These are phyloP conservation scores for Chlamydomonas reinhardtii DNA, from an alignment of 163 green algal species.

Conservation along the genomic window DNA sequence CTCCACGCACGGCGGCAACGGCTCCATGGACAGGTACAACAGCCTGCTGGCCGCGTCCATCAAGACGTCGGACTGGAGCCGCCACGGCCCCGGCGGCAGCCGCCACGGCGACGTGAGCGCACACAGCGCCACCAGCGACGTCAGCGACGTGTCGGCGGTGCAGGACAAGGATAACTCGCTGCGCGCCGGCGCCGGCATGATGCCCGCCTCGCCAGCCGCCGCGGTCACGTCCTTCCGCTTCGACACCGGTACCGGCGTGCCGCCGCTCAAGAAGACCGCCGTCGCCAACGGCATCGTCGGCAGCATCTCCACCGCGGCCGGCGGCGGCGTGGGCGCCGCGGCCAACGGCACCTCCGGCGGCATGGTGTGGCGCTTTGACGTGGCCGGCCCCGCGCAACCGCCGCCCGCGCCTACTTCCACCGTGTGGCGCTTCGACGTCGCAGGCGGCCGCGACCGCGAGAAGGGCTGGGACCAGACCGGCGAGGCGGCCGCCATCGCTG, in stretches of 20 bases:
- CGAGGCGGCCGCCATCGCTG: neutral
- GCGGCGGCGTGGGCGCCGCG: too few relatives aligned
- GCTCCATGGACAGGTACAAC: slow-evolving; percentile 62
- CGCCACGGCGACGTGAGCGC: slow-evolving; percentile 10
- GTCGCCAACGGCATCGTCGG: neutral
- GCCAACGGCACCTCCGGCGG: neutral
- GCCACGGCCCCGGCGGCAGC: slow-evolving; percentile 43
- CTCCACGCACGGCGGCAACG: slow-evolving; percentile 10
- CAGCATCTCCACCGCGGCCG: neutral
- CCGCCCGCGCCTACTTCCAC: neutral
- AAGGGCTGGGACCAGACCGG: neutral
- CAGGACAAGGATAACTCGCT: slow-evolving; percentile 21
- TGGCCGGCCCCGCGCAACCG: neutral
- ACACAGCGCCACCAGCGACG: slow-evolving; percentile 1
- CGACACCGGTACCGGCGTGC: neutral
- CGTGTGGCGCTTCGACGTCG: slow-evolving; percentile 37
- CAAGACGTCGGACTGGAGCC: slow-evolving; percentile 24
- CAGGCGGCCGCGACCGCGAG: neutral
- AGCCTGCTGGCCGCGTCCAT: slow-evolving; percentile 48
- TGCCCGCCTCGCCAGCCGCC: neutral
- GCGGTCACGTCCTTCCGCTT: neutral
- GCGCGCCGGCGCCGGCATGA: neutral
- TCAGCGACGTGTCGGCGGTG: neutral
- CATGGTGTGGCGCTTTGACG: slow-evolving; percentile 47
- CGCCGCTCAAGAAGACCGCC: neutral